Percentiles rank a stretch among this genome's conserved stretches.
Evolutionary conservation across 352 stramenopile genomes (phyloP).

Genomic region (Phytophthora pistaciae): DNA sequence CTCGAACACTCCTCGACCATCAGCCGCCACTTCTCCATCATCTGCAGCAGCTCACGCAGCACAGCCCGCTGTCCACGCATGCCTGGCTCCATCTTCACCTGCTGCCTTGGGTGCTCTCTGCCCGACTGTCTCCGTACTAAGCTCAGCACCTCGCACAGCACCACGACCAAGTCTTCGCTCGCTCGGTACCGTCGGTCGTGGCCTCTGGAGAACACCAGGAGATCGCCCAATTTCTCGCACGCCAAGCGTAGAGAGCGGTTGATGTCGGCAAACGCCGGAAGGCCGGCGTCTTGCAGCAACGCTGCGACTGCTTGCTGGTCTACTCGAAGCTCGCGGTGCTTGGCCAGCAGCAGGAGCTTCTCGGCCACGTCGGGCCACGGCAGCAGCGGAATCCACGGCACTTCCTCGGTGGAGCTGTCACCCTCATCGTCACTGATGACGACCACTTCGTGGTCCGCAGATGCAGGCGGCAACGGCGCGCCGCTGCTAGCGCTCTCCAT

Average conservation of each 20-base stretch:
- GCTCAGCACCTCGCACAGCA: slow-evolving; percentile 39
- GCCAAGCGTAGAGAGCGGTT: not conserved
- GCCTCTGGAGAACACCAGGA: slow-evolving; percentile 14
- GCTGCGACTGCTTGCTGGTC: not conserved
- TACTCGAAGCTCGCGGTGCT: slow-evolving; percentile 22
- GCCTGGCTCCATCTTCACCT: slow-evolving; percentile 6
- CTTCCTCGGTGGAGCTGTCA: not conserved
- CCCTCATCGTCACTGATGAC: slow-evolving; percentile 23
- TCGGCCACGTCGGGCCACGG: slow-evolving; percentile 20
- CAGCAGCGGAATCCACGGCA: slow-evolving; percentile 1
- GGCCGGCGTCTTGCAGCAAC: slow-evolving; percentile 17
- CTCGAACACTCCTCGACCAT: slow-evolving; percentile 1
- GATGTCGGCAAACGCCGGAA: not conserved
- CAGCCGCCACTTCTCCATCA: slow-evolving; percentile 28
- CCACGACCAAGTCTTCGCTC: slow-evolving; percentile 19
- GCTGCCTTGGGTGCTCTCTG: not conserved
- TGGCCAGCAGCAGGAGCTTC: slow-evolving; percentile 23
- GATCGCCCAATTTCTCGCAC: slow-evolving; percentile 17
- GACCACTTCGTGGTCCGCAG: slow-evolving; percentile 26
- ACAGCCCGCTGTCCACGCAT: not conserved
- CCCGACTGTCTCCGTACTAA: slow-evolving; percentile 3
- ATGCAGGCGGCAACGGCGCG: not conserved
- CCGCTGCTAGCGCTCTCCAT: not conserved
- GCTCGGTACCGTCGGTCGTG: slow-evolving; percentile 5
- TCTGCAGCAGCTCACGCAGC: not conserved